These are phyloP conservation scores for Cyclostephanos invisitatus DNA, from an alignment of 108 stramenopile genomes.

Conservation along the genomic window DNA sequence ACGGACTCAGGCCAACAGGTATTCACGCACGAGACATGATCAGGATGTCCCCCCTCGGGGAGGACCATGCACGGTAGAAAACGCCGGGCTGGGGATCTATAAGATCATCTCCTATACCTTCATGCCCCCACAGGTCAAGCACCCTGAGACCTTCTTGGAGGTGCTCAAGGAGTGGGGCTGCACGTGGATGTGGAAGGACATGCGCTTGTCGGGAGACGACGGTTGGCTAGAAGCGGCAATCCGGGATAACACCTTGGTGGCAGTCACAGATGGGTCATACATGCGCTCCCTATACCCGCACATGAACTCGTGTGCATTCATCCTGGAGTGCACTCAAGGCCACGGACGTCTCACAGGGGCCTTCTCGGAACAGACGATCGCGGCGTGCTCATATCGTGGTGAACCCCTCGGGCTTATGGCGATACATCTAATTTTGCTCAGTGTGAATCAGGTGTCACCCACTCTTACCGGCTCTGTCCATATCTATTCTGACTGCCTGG, in stretches of 20 bases:
- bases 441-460: not conserved
- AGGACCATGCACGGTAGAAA: not conserved
- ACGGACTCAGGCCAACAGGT: too few relatives aligned
- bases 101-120: not conserved
- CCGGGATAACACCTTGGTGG: conserved; percentile 1
- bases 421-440: conserved; percentile 3
- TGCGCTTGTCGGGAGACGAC: conserved; percentile 2
- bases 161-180: conserved; percentile 17
- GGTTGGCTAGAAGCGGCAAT: conserved; percentile 13
- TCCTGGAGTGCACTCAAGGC: conserved; percentile 20
- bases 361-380: conserved; percentile 9
- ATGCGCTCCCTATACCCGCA: conserved; percentile 1
- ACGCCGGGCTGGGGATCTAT: not conserved
- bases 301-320: conserved; percentile 19
- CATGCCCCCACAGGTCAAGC: not conserved
- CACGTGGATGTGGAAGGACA: conserved; percentile 8
- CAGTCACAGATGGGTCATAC: conserved; percentile 27
- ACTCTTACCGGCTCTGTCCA: not conserved
- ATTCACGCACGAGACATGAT: not conserved
- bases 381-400: conserved; percentile 13
- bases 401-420: conserved; percentile 10
- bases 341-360: conserved; percentile 11
- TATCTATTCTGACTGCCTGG: not conserved
- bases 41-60: not conserved
- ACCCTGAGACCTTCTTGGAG: conserved; percentile 12